A percentile compares a stretch with the other conserved stretches of the same genome.
phyloP scores from a whole-genome alignment of 495 filamentous ascomycete genomes.

The Eremomyces bilateralis region DNA sequence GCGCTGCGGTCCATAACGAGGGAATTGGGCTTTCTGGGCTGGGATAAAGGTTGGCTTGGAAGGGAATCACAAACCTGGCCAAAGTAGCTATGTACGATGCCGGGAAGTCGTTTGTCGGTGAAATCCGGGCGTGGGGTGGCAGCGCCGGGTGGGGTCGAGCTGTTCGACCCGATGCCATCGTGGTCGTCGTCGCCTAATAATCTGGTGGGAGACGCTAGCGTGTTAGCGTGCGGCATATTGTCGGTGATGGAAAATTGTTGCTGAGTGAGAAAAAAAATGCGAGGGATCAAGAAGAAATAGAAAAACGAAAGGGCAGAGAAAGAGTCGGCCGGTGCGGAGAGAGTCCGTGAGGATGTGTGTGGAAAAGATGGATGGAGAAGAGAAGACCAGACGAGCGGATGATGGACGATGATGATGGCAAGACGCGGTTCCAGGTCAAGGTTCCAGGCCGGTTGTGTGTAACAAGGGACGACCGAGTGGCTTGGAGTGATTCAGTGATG shows the following conservation, averaged over 20 bases:
- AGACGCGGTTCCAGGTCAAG: too few relatives aligned
- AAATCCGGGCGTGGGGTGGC: constrained; percentile 76
- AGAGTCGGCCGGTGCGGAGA: neutral
- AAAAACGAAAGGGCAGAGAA: constrained; percentile 1
- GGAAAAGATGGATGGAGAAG: neutral
- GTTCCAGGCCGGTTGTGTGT: too few relatives aligned
- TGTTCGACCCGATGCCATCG: constrained; percentile 59
- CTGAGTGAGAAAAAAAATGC: constrained; percentile 1
- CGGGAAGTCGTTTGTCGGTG: constrained; percentile 72
- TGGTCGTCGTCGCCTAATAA: constrained; percentile 39
- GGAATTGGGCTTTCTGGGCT: neutral
- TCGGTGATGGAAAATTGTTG: neutral
- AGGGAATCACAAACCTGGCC: constrained; percentile 73
- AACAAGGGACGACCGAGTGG: too few relatives aligned
- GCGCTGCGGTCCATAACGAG: neutral
- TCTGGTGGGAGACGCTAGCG: constrained; percentile 9
- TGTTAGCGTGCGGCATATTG: constrained; percentile 15
- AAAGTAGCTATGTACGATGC: constrained; percentile 78
- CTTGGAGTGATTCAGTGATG: too few relatives aligned
- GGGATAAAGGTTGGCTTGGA: constrained; percentile 13
- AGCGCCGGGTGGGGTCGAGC: constrained; percentile 53
- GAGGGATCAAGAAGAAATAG: constrained; percentile 2
- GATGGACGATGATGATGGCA: too few relatives aligned
- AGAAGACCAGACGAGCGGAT: too few relatives aligned
- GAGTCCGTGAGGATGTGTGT: constrained; percentile 1